A percentile compares a stretch with the other conserved stretches of the same genome.
Evolutionary conservation across 1,284 basidiomycete genomes (phyloP).

Genomic region (Heterobasidion irregulare): DNA sequence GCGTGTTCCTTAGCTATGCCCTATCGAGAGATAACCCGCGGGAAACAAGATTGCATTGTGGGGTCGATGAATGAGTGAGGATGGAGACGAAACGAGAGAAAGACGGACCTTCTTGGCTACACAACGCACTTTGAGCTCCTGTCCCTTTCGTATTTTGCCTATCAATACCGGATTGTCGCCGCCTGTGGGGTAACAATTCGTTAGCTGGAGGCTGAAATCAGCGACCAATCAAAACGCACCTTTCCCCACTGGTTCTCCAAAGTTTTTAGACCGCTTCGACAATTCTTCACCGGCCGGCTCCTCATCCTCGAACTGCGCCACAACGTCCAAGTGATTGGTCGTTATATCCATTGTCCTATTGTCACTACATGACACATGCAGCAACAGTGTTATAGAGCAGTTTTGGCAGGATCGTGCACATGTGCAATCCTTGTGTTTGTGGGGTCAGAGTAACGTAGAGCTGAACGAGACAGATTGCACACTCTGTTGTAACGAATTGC

Average conservation of each 20-base stretch:
- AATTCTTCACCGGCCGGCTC: conserved; percentile 58
- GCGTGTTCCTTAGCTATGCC: conserved; percentile 98
- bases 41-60: not conserved
- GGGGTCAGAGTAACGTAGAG: conserved; percentile 6
- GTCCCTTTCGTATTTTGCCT: conserved; percentile 90
- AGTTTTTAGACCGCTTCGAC: conserved; percentile 63
- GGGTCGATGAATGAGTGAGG: conserved; percentile 1
- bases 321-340: conserved; percentile 66
- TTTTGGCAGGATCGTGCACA: conserved; percentile 73
- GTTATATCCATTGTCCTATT: conserved; percentile 75
- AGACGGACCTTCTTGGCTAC: conserved; percentile 84
- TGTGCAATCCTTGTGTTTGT: conserved; percentile 64
- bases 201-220: no score
- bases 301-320: conserved; percentile 23
- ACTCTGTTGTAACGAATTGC: conserved; percentile 79
- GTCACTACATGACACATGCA: conserved; percentile 69
- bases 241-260: conserved; percentile 87
- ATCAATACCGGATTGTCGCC: conserved; percentile 68
- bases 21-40: conserved; percentile 28
- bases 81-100: conserved; percentile 1
- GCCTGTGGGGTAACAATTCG: no score
- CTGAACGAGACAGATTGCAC: conserved; percentile 14
- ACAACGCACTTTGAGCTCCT: conserved; percentile 84
- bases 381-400: conserved; percentile 70
- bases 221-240: conserved; percentile 32